phyloP scores from a whole-genome alignment of 2,329 filamentous ascomycete genomes.

The Davidsoniella eucalypti region DNA sequence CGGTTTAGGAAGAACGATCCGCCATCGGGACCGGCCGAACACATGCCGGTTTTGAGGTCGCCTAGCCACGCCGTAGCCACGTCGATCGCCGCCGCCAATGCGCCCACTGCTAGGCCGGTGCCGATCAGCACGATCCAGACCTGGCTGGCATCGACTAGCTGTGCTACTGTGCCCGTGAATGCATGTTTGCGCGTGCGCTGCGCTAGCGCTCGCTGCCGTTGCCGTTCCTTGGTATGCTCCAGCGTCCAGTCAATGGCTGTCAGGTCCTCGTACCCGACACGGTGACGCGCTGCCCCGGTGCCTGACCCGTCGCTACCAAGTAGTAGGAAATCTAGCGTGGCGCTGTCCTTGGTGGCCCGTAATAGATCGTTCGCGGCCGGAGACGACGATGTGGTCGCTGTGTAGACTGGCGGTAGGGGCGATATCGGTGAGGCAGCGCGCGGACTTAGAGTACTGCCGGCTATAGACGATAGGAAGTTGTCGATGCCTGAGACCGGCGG shows the following conservation, averaged over 20 bases:
- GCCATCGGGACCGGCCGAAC: constrained; percentile 49
- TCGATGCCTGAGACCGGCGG: constrained; percentile 21
- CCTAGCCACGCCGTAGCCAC: constrained; percentile 85
- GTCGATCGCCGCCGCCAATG: constrained; percentile 77
- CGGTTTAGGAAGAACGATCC: constrained; percentile 84
- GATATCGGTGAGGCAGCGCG: background rate
- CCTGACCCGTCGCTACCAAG: constrained; percentile 58
- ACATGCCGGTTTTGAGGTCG: constrained; percentile 82
- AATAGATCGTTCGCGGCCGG: background rate
- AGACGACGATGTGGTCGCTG: background rate
- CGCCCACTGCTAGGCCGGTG: constrained; percentile 69
- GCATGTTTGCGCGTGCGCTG: constrained; percentile 39
- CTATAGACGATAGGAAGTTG: constrained; percentile 33
- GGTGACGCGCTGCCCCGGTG: constrained; percentile 25
- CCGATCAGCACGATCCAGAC: constrained; percentile 80
- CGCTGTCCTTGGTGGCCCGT: constrained; percentile 27
- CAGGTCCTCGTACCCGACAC: constrained; percentile 89
- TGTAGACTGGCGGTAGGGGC: background rate
- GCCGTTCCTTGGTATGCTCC: constrained; percentile 91
- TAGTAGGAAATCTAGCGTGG: constrained; percentile 57
- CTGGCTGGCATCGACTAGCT: constrained; percentile 70
- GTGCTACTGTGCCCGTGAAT: constrained; percentile 53
- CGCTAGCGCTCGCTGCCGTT: constrained; percentile 63
- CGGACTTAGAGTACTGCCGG: constrained; percentile 19
- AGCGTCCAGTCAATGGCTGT: constrained; percentile 99